Base-by-base conservation (phyloP, 352 stramenopile genomes). In the Phytopythium chamaehyphon region DNA sequence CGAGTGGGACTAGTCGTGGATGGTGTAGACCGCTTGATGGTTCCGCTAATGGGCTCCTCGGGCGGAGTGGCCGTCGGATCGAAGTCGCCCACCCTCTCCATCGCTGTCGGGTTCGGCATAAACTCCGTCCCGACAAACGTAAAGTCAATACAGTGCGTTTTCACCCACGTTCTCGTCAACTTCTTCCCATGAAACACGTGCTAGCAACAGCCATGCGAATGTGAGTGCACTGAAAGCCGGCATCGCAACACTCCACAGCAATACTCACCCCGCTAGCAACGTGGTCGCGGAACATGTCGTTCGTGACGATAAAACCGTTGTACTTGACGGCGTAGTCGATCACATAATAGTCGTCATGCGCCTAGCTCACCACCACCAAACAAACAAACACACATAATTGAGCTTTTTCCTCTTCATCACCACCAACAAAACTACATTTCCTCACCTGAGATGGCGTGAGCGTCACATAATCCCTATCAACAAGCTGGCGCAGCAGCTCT, bases 241-340 rank as follows among this genome's bases (percentile, higher is more conserved):
- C n/a, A n/a, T n/a, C n/a, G n/a, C n/a, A n/a, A n/a, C n/a, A n/a
- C n/a, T n/a, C n/a, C n/a, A n/a, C n/a, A n/a, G n/a, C 12, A 16
- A 3, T 31, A 55, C 61, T 36, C 55, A 79, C 79, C 63, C 86
- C 85, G 46, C 91, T 76, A 26, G 77, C 57, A 7, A 96, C 66
- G 40, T 95, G 84, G 59, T 97, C 87, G n/a, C 88, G 80, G 54
- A 95, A 97, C 76, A 96, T 90, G 64, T 97, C 88, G 67, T 96
- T 97, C 3, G 82, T 96, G 45, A 97, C 86, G 45, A 97, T 83
- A 51, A 93, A 92, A 18, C 85, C 85, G 54, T 88, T 57, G 65
- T 96, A 71, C 51, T 89, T 90, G 60, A 89, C 79, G 3, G 86
- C 84, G 56, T 97, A 97, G 59, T 92, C 83, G 59, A 97, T 96